Percentiles rank a stretch among this genome's conserved stretches.
Conservation (phyloP, 768 basidiomycete genomes). For the Leccinum sublutescens region DNA sequence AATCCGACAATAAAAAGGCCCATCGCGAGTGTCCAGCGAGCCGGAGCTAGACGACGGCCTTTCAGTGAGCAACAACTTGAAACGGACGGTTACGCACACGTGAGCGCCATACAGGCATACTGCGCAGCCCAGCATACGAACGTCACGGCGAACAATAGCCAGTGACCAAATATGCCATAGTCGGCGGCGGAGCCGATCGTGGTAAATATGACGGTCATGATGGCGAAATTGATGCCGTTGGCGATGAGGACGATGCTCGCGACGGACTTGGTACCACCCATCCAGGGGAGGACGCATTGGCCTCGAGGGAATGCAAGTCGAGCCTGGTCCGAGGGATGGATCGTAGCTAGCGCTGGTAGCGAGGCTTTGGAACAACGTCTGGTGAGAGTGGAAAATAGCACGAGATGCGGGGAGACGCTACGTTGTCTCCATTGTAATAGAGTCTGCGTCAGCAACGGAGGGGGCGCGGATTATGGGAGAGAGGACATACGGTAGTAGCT, state of each 20-base stretch:
- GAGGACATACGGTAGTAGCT: constrained; percentile 60
- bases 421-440: constrained; percentile 81
- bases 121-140: constrained; percentile 79
- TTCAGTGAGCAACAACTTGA: neutral
- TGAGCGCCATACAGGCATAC: constrained; percentile 73
- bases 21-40: constrained; percentile 76
- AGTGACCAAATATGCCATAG: constrained; percentile 60
- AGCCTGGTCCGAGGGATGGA: constrained; percentile 65
- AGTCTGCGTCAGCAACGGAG: constrained; percentile 24
- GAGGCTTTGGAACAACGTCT: constrained; percentile 73
- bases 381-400: constrained; percentile 10
- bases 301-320: constrained; percentile 69
- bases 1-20: constrained; percentile 77
- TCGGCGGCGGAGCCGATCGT: constrained; percentile 54
- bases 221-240: constrained; percentile 73
- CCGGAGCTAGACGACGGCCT: constrained; percentile 43
- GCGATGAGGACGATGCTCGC: constrained; percentile 75
- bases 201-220: constrained; percentile 82
- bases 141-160: constrained; percentile 71
- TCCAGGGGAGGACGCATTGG: constrained; percentile 79
- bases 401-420: constrained; percentile 27
- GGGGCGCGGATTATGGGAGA: neutral
- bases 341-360: constrained; percentile 75
- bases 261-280: constrained; percentile 66
- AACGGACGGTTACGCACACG: constrained; percentile 44